These are phyloP conservation scores for Volvox carteri DNA, from an alignment of 163 green algal genomes.

Conservation along the genomic window DNA sequence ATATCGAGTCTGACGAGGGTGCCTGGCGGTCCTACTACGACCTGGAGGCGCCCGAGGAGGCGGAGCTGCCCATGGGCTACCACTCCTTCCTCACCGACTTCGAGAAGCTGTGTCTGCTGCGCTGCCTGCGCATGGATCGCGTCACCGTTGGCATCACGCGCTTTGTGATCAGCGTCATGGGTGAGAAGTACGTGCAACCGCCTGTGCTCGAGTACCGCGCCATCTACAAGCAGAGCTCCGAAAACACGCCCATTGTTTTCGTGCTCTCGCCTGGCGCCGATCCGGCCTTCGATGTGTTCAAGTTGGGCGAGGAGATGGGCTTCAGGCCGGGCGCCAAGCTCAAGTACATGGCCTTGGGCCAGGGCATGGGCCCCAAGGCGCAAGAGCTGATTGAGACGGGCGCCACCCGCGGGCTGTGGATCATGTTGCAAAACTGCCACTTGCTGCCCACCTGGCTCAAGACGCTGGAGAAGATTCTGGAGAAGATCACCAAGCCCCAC, in stretches of 20 bases:
- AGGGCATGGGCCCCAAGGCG: constrained; percentile 91
- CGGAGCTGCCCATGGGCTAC: constrained; percentile 72
- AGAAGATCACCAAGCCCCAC: constrained; percentile 86
- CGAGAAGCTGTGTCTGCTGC: constrained; percentile 89
- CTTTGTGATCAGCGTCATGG: constrained; percentile 72
- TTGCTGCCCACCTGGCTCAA: constrained; percentile 88
- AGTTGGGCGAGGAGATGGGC: constrained; percentile 90
- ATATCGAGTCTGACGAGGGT: constrained; percentile 77
- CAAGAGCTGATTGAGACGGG: constrained; percentile 87
- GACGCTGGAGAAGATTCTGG: constrained; percentile 91
- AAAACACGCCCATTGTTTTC: constrained; percentile 90
- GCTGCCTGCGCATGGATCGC: constrained; percentile 88
- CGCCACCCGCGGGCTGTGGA: constrained; percentile 84
- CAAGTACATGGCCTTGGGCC: constrained; percentile 94
- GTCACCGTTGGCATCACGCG: constrained; percentile 83
- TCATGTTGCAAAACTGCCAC: constrained; percentile 85
- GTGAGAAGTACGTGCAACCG: constrained; percentile 72
- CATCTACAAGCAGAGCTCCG: constrained; percentile 83
- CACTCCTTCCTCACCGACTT: constrained; percentile 77
- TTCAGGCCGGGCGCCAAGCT: constrained; percentile 88
- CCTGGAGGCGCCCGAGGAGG: constrained; percentile 83
- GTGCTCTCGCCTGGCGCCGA: constrained; percentile 90
- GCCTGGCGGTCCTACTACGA: constrained; percentile 84
- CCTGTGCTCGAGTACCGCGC: constrained; percentile 84
- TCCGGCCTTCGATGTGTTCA: constrained; percentile 92